Base-by-base conservation (phyloP, 345 rosid genomes). In the Anastatica hierochuntica region DNA sequence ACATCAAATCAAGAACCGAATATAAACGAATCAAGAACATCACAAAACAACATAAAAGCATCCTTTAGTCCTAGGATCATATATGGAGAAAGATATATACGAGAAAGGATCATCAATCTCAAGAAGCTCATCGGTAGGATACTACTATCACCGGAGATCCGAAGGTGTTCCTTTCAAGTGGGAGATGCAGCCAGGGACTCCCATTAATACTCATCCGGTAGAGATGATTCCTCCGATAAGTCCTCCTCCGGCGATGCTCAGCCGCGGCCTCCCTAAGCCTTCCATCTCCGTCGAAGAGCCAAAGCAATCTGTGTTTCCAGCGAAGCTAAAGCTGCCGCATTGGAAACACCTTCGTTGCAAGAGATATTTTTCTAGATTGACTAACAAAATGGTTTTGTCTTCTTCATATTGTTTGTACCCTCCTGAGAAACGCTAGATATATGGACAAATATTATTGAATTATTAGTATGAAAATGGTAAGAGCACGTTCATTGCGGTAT, bases 231-330 rank as follows among this genome's bases (percentile, higher is more conserved):
- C 74, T 1, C 85, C 80, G 0, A 61, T 74, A 14, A 70, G 68
- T 60, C 95, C 88, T 8, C 86, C 95, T 1, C 97, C 95, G 0
- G 90, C 94, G 0, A 23, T 78, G 36, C 56, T 78, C 35, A 76
- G 84, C 67, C 56, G 60, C 2, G 63, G 68, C 30, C 70, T 81
- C 4, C 79, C 82, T 0, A 85, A 72, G 56, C 85, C 94, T 10
- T 63, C 76, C 53, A 44, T 78, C 30, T 23, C 50, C 15, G 8
- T 48, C 12, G 44, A 64, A 48, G 56, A 55, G 43, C 44, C 69
- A 39, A 64, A 48, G 13, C n/a, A 48, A 8, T 56, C 12, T 31
- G 38, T 40, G 8, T 56, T 64, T 54, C 68, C 59, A 46, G 7
- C 14, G 20, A 63, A 63, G 50, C 29, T 64, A 37, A 64, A 56